phyloP scores from a whole-genome alignment of 805 yeast genomes.

The Ogataea populi-albae region DNA sequence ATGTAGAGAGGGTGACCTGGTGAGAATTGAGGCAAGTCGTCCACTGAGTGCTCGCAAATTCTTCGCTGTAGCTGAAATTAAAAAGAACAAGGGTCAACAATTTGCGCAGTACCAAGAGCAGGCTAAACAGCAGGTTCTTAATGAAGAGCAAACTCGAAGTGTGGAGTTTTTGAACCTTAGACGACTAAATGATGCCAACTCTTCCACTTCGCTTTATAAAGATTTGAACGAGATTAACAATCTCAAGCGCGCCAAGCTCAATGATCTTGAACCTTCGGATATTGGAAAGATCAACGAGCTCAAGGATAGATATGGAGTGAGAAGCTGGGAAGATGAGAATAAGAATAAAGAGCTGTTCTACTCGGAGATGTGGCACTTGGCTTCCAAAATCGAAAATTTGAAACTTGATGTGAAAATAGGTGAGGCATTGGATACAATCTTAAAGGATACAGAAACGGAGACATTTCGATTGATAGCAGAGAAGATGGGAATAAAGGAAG shows the following conservation, averaged over 20 bases:
- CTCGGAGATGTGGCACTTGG: constrained; percentile 24
- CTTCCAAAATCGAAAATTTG: constrained; percentile 21
- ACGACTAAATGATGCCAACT: constrained; percentile 24
- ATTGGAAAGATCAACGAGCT: constrained; percentile 37
- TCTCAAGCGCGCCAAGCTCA: constrained; percentile 14
- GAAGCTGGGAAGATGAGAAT: constrained; percentile 21
- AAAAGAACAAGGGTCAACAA: constrained; percentile 86
- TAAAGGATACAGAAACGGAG: constrained; percentile 32
- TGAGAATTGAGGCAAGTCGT: constrained; percentile 85
- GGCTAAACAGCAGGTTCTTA: constrained; percentile 63
- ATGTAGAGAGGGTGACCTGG: constrained; percentile 93
- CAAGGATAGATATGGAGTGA: constrained; percentile 30
- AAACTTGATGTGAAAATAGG: constrained; percentile 20
- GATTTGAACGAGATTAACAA: constrained; percentile 26
- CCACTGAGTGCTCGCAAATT: constrained; percentile 78
- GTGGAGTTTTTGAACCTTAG: constrained; percentile 54
- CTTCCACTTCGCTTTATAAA: constrained; percentile 27
- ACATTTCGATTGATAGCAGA: constrained; percentile 36
- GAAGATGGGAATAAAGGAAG: constrained; percentile 36
- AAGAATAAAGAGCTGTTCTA: constrained; percentile 32
- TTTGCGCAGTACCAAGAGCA: constrained; percentile 74
- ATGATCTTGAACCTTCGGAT: constrained; percentile 29
- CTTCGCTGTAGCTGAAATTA: constrained; percentile 90
- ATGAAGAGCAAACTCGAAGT: constrained; percentile 63
- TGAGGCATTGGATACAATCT: constrained; percentile 15